Base-by-base conservation (phyloP, 2,329 filamentous ascomycete genomes). In the Pseudopithomyces chartarum region DNA sequence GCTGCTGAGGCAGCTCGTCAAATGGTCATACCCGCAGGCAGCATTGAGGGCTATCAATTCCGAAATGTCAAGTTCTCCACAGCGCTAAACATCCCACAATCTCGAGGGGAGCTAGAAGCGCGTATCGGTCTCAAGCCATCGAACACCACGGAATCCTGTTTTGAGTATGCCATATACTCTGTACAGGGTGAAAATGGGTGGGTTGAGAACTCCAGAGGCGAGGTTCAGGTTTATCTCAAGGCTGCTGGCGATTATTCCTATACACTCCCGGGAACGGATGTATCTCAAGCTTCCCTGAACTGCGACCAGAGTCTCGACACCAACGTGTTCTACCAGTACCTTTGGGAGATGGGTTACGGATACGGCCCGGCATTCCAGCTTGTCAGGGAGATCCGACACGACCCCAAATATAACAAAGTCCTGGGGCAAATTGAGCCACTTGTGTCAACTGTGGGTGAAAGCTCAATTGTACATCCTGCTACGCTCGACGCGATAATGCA, bases 401-500 rank as follows among this genome's bases (percentile, higher is more conserved):
- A 45, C 26, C 19, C 15, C 4, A n/a, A 17, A 12, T 32, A 32
- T n/a, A 32, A 15, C 23, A 29, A 29, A 23, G 40, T 43, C 17
- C 40, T 43, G 10, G 43, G 22, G 15, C 22, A 45, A 15, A 45
- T 45, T 23, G 23, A 45, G 11, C 26, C 40, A 15, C 23, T 23
- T 6, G 40, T 43, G 5, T 23, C 40, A 6, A 10, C 19, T 26
- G 40, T 43, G 2, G 23, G 40, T 13, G 20, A 43, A 23, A 19
- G 23, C 40, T 15, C 43, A 7, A 45, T 45, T 7, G 22, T 45
- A 3, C 43, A 45, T 29, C 43, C 43, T 45, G 26, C 26, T n/a
- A 45, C 26, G 12, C 43, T 45, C 10, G 43, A 45, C 17, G 43
- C 43, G 11, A 45, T 45, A 3, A 29, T 29, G 22, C 58, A 60